Percentiles rank a stretch among this genome's conserved stretches.
phyloP scores from a whole-genome alignment of 352 stramenopile species.

The Globisporangium cystogenes region DNA sequence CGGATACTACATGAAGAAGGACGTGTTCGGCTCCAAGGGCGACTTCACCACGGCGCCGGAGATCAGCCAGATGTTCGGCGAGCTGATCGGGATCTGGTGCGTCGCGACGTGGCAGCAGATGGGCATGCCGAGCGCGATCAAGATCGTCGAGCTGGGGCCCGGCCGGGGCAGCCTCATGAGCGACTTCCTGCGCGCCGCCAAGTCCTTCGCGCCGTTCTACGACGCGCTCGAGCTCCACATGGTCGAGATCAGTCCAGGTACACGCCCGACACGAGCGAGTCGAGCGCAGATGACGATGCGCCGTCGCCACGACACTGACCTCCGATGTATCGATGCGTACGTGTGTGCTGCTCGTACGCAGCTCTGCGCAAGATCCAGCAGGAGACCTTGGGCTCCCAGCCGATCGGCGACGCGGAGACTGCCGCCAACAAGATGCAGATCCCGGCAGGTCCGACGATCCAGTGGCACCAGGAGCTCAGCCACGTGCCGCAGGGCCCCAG shows the following conservation, averaged over 20 bases:
- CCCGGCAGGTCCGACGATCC: slow-evolving; percentile 40
- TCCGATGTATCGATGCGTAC: background rate
- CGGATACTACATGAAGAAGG: slow-evolving; percentile 95
- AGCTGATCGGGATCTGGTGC: slow-evolving; percentile 91
- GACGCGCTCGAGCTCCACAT: slow-evolving; percentile 85
- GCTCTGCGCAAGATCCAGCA: slow-evolving; percentile 89
- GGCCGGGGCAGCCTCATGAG: slow-evolving; percentile 92
- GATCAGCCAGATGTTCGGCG: slow-evolving; percentile 93
- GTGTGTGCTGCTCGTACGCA: background rate
- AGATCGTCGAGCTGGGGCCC: slow-evolving; percentile 90
- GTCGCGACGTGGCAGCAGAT: slow-evolving; percentile 90
- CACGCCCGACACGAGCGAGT: background rate
- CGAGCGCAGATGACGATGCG: background rate
- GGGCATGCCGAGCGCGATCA: slow-evolving; percentile 59
- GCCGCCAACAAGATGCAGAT: slow-evolving; percentile 43
- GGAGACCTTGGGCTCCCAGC: slow-evolving; percentile 58
- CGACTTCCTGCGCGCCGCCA: slow-evolving; percentile 89
- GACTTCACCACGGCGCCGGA: slow-evolving; percentile 94
- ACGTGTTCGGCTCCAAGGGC: slow-evolving; percentile 88
- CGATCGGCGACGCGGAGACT: slow-evolving; percentile 22
- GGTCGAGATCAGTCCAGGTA: slow-evolving; percentile 86
- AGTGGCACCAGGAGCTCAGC: slow-evolving; percentile 87
- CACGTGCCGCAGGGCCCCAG: slow-evolving; percentile 73
- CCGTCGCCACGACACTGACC: background rate
- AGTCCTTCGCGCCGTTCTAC: slow-evolving; percentile 88